A percentile compares a stretch with the other conserved stretches of the same genome.
phyloP scores from a whole-genome alignment of 768 basidiomycete species.

The Lentinula guzmanii region DNA sequence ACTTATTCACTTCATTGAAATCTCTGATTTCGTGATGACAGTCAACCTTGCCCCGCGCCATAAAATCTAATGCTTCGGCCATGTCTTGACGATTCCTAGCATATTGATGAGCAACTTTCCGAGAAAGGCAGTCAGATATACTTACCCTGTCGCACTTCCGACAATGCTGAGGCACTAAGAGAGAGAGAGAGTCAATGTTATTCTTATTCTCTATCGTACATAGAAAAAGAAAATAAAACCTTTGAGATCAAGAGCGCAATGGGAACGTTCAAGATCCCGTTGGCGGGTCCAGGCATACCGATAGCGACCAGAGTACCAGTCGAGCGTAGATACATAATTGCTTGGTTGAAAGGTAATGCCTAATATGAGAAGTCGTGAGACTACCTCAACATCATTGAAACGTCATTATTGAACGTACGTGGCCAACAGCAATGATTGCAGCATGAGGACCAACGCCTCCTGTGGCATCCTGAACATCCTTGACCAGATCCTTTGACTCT shows the following conservation, averaged over 20 bases:
- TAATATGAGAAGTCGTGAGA: neutral
- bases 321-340: constrained; percentile 61
- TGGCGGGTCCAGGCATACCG: constrained; percentile 45
- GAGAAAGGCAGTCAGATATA: neutral
- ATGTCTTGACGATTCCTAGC: constrained; percentile 71
- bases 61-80: constrained; percentile 46
- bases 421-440: constrained; percentile 53
- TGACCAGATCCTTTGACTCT: constrained; percentile 41
- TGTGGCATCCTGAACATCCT: constrained; percentile 40
- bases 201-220: neutral
- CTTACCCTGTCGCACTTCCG: constrained; percentile 34
- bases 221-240: constrained; percentile 12
- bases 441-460: constrained; percentile 65
- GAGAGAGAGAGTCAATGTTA: neutral
- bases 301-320: constrained; percentile 70
- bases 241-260: constrained; percentile 34
- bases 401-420: constrained; percentile 20
- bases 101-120: neutral
- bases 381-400: no score
- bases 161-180: constrained; percentile 36
- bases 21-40: constrained; percentile 6
- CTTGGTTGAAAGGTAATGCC: constrained; percentile 34
- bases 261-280: constrained; percentile 46
- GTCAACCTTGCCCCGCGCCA: constrained; percentile 4
- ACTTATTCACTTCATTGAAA: constrained; percentile 3